Base-by-base conservation (phyloP, 2,329 filamentous ascomycete species). In the Phaeosphaeria sp. region DNA sequence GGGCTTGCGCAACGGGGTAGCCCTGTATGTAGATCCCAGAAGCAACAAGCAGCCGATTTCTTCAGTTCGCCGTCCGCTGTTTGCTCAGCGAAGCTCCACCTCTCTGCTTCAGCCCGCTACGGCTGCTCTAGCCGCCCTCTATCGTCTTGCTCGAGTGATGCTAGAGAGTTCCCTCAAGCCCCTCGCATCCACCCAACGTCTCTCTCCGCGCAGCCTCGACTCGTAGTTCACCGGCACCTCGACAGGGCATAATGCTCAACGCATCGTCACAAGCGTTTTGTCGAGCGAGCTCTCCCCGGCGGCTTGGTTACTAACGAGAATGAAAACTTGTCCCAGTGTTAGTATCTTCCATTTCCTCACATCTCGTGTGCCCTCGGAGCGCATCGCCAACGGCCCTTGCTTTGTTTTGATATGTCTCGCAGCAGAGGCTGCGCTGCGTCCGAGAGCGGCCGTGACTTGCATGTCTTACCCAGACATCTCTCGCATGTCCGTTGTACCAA, bases 271-370 rank as follows among this genome's bases (percentile, higher is more conserved):
- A 65, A 71, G 69, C 67, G 67, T 68, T 67, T 70, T 68, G 71
- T 72, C 72, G 72, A 76, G 70, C 69, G 73, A 75, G 66, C 72
- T 69, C 65, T 72, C 64, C 67, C 72, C 65, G 71, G 72, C 71
- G 72, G 68, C 71, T 64, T 69, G 66, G 64, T 67, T 65, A 69
- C 64, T 71, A 71, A 73, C 59, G 75, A 79, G 76, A 72, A 80
- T 80, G 78, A 80, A 79, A 78, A 80, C 77, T 59, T 75, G 79
- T 74, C 77, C 78, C 69, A 79, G 77, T 77, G 78, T 80, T 78
- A 72, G 43, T 67, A 64, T 60, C 55, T 60, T 60, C 56, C 62
- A 54, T 67, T 56, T 64, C 56, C 59, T 59, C 59, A 58, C 43
- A 50, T 57, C 56, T 56, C 43, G 55, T 55, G 33, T 39, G 56